phyloP scores from a whole-genome alignment of 768 basidiomycete species.

The Lentinus tigrinus region DNA sequence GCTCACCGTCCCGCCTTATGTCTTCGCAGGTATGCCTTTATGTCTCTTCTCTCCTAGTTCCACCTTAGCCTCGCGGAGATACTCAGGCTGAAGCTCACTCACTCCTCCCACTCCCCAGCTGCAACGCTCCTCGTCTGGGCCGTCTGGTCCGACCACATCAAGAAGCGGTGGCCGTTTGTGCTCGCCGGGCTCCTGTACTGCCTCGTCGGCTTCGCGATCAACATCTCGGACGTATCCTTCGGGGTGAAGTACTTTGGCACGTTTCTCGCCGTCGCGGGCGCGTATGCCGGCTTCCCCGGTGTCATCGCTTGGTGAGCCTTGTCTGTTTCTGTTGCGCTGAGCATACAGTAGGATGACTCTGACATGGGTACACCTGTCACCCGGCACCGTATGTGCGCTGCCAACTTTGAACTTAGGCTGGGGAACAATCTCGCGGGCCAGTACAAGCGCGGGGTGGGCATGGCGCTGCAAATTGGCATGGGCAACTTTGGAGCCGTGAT shows the following conservation, averaged over 20 bases:
- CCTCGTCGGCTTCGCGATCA: slow-evolving; percentile 60
- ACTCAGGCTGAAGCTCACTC: neutral
- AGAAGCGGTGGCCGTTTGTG: slow-evolving; percentile 58
- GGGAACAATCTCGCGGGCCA: slow-evolving; percentile 66
- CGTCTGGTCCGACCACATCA: slow-evolving; percentile 55
- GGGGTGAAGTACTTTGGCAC: slow-evolving; percentile 72
- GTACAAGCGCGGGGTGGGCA: slow-evolving; percentile 69
- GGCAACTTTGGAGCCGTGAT: slow-evolving; percentile 67
- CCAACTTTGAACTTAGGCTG: slow-evolving; percentile 41
- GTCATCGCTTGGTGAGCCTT: slow-evolving; percentile 54
- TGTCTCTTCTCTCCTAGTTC: neutral
- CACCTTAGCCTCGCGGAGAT: no score
- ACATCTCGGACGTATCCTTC: slow-evolving; percentile 49
- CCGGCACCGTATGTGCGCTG: no score
- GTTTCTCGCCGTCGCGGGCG: slow-evolving; percentile 64
- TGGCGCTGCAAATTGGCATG: slow-evolving; percentile 68
- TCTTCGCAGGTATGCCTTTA: slow-evolving; percentile 51
- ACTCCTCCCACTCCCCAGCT: slow-evolving; percentile 36
- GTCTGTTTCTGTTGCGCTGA: neutral
- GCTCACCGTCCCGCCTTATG: slow-evolving; percentile 65
- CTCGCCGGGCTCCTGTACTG: slow-evolving; percentile 46
- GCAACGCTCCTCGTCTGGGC: slow-evolving; percentile 52
- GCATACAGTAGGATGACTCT: neutral
- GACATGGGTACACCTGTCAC: no score
- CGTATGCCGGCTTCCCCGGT: slow-evolving; percentile 59